Percentiles rank a stretch among this genome's conserved stretches.
Conservation (phyloP, 345 rosid species). For the Hibiscus trionum region DNA sequence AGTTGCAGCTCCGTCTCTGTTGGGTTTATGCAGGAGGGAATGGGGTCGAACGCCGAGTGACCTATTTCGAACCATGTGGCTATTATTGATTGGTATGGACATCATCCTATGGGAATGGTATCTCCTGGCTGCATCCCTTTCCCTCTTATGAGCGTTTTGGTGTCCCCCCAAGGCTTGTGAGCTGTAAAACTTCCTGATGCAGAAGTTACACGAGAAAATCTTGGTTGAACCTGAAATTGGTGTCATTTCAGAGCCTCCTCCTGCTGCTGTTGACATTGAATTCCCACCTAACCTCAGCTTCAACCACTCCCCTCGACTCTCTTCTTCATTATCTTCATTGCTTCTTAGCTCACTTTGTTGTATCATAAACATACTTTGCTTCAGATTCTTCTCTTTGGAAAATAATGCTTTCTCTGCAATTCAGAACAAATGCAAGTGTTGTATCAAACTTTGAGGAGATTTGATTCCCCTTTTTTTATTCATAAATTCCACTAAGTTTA, state of each 20-base stretch:
- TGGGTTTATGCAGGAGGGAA: slow-evolving; percentile 44
- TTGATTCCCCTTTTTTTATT: too few species aligned
- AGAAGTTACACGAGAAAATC: slow-evolving; percentile 63
- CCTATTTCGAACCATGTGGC: slow-evolving; percentile 29
- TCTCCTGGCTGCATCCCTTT: slow-evolving; percentile 59
- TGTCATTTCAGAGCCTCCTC: slow-evolving; percentile 28
- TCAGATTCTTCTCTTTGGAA: slow-evolving; percentile 25
- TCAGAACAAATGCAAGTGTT: slow-evolving; percentile 11
- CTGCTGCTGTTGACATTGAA: slow-evolving; percentile 33
- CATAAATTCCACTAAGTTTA: background rate
- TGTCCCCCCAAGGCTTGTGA: slow-evolving; percentile 78
- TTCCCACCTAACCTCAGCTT: slow-evolving; percentile 50
- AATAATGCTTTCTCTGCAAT: slow-evolving; percentile 31
- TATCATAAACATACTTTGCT: slow-evolving; percentile 3
- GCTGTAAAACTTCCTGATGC: slow-evolving; percentile 68
- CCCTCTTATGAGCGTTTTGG: slow-evolving; percentile 77
- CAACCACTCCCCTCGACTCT: slow-evolving; percentile 47
- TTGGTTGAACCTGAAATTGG: slow-evolving; percentile 26
- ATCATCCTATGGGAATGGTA: slow-evolving; percentile 54
- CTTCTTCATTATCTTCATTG: slow-evolving; percentile 18
- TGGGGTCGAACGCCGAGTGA: slow-evolving; percentile 55
- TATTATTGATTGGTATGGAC: slow-evolving; percentile 15
- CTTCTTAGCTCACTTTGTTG: slow-evolving; percentile 7
- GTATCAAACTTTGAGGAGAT: slow-evolving; percentile 22
- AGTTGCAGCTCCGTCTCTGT: slow-evolving; percentile 38